A percentile compares a stretch with the other conserved stretches of the same genome.
phyloP scores from a whole-genome alignment of 2,329 filamentous ascomycete species.

The Aspergillus sclerotialis region DNA sequence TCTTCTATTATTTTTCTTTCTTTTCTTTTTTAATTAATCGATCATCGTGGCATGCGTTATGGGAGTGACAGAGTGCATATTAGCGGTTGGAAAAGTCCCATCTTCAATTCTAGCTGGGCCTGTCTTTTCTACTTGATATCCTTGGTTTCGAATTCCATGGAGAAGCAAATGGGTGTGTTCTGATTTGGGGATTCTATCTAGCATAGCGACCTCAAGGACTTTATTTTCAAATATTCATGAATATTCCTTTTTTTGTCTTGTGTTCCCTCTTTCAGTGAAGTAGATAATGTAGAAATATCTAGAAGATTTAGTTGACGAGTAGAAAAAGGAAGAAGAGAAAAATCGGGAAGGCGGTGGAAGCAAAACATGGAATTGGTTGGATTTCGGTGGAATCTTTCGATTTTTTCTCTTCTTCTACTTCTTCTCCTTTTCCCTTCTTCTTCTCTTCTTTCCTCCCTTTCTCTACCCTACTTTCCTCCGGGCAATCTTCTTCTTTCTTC shows the following conservation, averaged over 20 bases:
- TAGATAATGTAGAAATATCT: no score
- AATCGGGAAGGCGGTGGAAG: conserved; percentile 4
- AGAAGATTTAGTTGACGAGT: conserved; percentile 1
- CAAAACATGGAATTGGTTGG: conserved; percentile 31
- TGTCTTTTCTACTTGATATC: conserved; percentile 21
- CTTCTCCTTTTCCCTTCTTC: conserved; percentile 11
- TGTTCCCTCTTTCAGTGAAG: conserved; percentile 9
- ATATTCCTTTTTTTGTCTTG: conserved; percentile 13
- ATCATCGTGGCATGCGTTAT: conserved; percentile 36
- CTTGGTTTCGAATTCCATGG: conserved; percentile 13
- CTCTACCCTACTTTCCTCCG: conserved; percentile 11
- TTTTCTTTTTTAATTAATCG: conserved; percentile 9
- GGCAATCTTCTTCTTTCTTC: conserved; percentile 12
- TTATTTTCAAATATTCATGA: no score
- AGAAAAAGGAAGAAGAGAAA: background rate
- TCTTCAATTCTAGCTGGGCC: no score
- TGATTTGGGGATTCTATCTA: no score
- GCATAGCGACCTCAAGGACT: background rate
- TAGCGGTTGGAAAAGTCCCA: conserved; percentile 40
- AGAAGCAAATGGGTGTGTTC: no score
- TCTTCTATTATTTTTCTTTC: background rate
- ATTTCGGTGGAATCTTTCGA: conserved; percentile 28
- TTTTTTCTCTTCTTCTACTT: conserved; percentile 10
- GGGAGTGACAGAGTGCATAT: conserved; percentile 34
- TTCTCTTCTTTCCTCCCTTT: conserved; percentile 7